Evolutionary conservation across 257 asterid genomes (phyloP), one percentile per base, ranked within the genome.

Genomic region (Petunia axillaris): DNA sequence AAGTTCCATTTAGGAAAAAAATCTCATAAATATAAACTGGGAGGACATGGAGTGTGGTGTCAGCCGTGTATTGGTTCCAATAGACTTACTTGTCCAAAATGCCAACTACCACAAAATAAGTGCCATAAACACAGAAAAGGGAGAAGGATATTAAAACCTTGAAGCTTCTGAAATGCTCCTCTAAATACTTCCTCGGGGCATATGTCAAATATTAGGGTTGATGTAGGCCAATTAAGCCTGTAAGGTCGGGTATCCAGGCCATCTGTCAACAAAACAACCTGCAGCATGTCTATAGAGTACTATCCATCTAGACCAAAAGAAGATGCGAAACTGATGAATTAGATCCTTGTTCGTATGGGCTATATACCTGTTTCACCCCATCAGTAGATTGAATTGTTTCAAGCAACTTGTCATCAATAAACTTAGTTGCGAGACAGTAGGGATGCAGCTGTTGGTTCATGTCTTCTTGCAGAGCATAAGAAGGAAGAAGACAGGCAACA

Each of bases 181-280:
- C 54, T 82, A 75, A 84, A 92, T 65, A 91, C 87, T 73, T 64
- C 82, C 41, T 85, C 88, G 0, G 98, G 97, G 79, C 97, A 92
- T 39, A 94, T 54, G 73, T 90, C 91, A 80, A 88, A 91, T 75
- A 92, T 71, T 48, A 87, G 48, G 36, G 97, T 90, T 77, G 97
- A 90, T 78, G 89, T 55, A 11, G 97, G 93, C 97, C 98, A 94
- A 53, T 89, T 89, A 75, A 92, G 93, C 82, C 92, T 84, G 85
- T 90, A 94, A 35, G 98, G 94, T 4, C 97, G 94, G 35, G 97
- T 94, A 64, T 94, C 98, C 93, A 92, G 87, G 4, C 97, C 97
- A 90, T 94, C 97, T 43, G 97, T 90, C 65, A 92, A 85, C 78
- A 91, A 81, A 84, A 94, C 91, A 92, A 89, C 92, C 98, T 94